Evolutionary conservation across 768 basidiomycete genomes (phyloP).

Genomic region (Leccinellum rugosiceps): DNA sequence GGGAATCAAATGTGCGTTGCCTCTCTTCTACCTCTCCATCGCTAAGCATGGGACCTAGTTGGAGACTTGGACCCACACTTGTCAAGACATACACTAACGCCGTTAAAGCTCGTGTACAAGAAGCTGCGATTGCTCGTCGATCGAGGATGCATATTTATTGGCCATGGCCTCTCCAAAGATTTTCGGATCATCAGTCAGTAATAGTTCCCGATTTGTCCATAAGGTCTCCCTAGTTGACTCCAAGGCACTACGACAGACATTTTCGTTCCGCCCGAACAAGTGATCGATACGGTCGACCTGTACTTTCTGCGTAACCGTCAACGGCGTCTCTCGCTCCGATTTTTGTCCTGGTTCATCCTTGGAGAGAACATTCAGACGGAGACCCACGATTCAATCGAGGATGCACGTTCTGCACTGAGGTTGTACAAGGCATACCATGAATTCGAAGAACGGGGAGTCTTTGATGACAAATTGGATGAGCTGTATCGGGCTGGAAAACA

Average conservation of each 20-base stretch:
- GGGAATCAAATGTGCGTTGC: conserved; percentile 80
- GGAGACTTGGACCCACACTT: conserved; percentile 88
- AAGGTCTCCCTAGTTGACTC: background rate
- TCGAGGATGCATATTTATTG: conserved; percentile 93
- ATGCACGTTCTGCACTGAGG: conserved; percentile 81
- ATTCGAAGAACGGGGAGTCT: conserved; percentile 70
- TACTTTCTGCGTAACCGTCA: conserved; percentile 82
- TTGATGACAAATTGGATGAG: conserved; percentile 87
- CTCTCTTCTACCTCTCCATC: background rate
- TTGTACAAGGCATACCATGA: conserved; percentile 80
- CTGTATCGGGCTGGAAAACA: conserved; percentile 75
- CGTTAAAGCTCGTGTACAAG: conserved; percentile 97
- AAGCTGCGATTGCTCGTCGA: conserved; percentile 92
- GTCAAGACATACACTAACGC: conserved; percentile 87
- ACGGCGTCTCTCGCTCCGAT: conserved; percentile 86
- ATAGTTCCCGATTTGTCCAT: conserved; percentile 25
- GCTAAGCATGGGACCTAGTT: conserved; percentile 42
- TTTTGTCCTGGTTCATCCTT: conserved; percentile 93
- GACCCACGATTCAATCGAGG: conserved; percentile 98
- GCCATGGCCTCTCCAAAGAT: conserved; percentile 95
- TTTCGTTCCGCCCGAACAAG: conserved; percentile 91
- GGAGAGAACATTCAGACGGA: conserved; percentile 90
- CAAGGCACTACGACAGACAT: conserved; percentile 57
- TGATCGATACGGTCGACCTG: conserved; percentile 97
- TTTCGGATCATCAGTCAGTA: conserved; percentile 91